Base-by-base conservation (phyloP, 768 basidiomycete genomes). In the Agrocybe chaxingu region DNA sequence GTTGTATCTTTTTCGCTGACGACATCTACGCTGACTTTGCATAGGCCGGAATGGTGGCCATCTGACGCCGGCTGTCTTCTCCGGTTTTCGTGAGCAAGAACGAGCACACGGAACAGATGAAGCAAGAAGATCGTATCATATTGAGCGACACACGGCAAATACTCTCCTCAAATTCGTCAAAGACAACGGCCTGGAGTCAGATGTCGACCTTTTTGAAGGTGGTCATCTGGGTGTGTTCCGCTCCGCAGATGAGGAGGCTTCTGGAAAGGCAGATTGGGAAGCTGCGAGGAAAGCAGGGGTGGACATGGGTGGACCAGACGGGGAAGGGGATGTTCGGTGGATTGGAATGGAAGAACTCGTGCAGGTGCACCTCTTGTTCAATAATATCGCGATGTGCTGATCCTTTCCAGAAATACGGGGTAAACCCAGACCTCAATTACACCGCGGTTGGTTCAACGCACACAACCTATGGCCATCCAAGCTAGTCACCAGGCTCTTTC, bases 401-500 rank as follows among this genome's bases (percentile, higher is more conserved):
- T 42, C 13, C n/a, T 33, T n/a, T 36, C 6, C 11, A 60, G 53
- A 41, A 52, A 8, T 54, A 46, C 39, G 76, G 74, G 58, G 51
- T 35, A 74, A 79, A 56, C 33, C 24, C 50, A 34, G 78, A 79
- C 5, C 66, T 79, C 0, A 63, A 67, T 4, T 79, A 79, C 62
- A 77, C 86, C 0, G 87, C 67, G 1, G 68, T 82, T 70, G 70
- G 42, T 66, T 68, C 16, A 77, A 75, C 1, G 84, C 77, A 0
- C 66, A 82, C 61, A 93, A 90, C 55, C 66, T 92, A 24, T 92
- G 84, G 83, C 89, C 88, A 0, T 77, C 84, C 59, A 94, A 93
- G 59, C 74, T 91, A n/a, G 87, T 90, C 45, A 83, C 86, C 0
- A 70, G 78, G 40, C 65, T 90, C 7, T 89, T 78, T 57, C 66